These are phyloP conservation scores for Syzygium aqueum DNA, from an alignment of 345 rosid species.

Conservation along the genomic window DNA sequence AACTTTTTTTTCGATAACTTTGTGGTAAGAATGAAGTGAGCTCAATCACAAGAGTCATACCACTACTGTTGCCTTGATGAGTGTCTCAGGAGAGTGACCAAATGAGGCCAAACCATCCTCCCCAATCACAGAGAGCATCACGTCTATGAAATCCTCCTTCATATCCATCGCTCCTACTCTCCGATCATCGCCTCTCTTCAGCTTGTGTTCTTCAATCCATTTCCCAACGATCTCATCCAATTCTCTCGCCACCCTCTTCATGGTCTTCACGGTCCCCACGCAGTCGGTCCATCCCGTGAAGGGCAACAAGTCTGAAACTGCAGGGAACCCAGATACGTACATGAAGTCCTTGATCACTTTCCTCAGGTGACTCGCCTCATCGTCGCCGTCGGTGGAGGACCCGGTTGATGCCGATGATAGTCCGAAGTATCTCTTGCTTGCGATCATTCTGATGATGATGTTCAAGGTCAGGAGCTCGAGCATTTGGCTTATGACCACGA, in stretches of 20 bases:
- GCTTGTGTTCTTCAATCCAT: slow-evolving; percentile 54
- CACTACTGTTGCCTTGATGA: slow-evolving; percentile 51
- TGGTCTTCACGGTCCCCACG: slow-evolving; percentile 21
- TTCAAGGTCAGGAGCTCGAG: slow-evolving; percentile 45
- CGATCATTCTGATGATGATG: slow-evolving; percentile 35
- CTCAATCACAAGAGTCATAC: slow-evolving; percentile 15
- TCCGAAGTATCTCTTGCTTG: slow-evolving; percentile 33
- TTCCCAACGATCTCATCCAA: slow-evolving; percentile 27
- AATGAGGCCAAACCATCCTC: slow-evolving; percentile 15
- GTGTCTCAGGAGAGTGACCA: slow-evolving; percentile 32
- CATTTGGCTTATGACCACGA: slow-evolving; percentile 14
- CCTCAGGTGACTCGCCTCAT: slow-evolving; percentile 35
- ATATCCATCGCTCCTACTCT: background rate
- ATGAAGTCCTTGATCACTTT: slow-evolving; percentile 26
- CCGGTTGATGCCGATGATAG: background rate
- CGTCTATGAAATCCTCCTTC: slow-evolving; percentile 44
- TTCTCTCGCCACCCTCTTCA: slow-evolving; percentile 42
- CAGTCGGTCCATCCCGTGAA: slow-evolving; percentile 55
- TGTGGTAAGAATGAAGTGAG: background rate
- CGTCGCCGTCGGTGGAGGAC: slow-evolving; percentile 13
- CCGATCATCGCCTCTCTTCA: slow-evolving; percentile 2
- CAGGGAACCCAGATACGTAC: slow-evolving; percentile 23
- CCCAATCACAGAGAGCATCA: slow-evolving; percentile 28
- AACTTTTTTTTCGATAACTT: background rate
- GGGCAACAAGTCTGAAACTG: slow-evolving; percentile 41